Percentiles rank a stretch among this genome's conserved stretches.
Conservation (phyloP, 2,329 filamentous ascomycete genomes). For the Magnaporthiopsis rhizophila region DNA sequence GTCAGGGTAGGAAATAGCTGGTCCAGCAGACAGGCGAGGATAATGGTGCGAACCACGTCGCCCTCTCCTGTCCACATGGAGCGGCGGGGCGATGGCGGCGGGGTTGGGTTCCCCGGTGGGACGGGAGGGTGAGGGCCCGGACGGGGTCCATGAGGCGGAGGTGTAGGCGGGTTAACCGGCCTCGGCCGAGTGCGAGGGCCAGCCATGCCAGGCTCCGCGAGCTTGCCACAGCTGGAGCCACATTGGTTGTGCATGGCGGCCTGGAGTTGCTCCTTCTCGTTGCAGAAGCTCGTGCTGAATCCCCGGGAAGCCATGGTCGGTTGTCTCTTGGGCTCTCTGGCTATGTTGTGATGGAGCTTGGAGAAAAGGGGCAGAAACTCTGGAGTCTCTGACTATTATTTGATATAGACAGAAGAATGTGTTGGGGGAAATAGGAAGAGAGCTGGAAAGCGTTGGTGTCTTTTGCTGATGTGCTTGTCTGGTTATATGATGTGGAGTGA, state of each 20-base stretch:
- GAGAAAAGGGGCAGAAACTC: background rate
- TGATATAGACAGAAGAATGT: background rate
- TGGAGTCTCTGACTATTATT: background rate
- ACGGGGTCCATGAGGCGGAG: background rate
- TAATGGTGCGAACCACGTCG: background rate
- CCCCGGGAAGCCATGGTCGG: background rate
- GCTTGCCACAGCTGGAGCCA: no score
- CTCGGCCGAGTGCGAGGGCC: background rate
- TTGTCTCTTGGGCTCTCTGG: background rate
- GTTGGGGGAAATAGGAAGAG: background rate
- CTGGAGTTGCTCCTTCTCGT: no score
- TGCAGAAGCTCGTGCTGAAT: background rate
- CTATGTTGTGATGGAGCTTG: no score
- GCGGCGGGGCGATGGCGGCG: constrained; percentile 5
- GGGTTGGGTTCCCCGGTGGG: constrained; percentile 6
- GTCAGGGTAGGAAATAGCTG: background rate
- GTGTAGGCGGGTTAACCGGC: constrained; percentile 4
- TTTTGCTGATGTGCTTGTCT: background rate
- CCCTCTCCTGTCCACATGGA: background rate
- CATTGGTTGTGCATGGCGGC: no score
- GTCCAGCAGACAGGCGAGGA: background rate
- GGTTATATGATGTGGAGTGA: background rate
- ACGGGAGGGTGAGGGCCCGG: constrained; percentile 1
- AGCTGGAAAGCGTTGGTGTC: background rate
- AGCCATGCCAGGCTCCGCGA: background rate